Evolutionary conservation across 2,329 filamentous ascomycete genomes (phyloP), one percentile per base, ranked within the genome.

Genomic region (Zymoseptoria tritici): DNA sequence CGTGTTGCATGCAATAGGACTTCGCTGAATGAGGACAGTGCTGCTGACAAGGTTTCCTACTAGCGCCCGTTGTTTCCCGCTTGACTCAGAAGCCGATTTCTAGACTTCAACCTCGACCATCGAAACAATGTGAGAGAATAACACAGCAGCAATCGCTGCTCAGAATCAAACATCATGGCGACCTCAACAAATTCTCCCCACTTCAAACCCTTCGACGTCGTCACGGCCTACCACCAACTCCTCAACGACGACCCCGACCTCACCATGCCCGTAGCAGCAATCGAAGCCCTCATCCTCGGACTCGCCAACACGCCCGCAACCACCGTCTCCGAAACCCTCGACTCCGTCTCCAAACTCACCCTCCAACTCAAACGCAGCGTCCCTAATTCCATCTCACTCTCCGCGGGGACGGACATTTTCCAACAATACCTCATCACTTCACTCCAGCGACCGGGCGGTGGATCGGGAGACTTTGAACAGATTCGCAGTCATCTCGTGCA

Each of bases 261-360:
- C 57, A 97, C 93, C 42, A 97, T 96, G 85, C 92, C 94, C 64
- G 90, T 99, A 58, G 94, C 94, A 20, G 91, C 92, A 60, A 96
- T 96, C 72, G 90, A 96, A 77, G 87, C 91, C 26, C 83, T 99
- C 61, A 94, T 97, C 67, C 85, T 88, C 71, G 87, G 94, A 62
- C 88, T 97, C 61, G 87, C 88, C 71, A 83, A 88, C 64, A 89
- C 87, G 52, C 86, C 87, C 63, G 87, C 91, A 6, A 89, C 87
- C 21, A 99, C 94, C 60, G 90, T 96, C 69, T 93, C 89, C 77
- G 94, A 99, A 79, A 97, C 93, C 42, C 88, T 97, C 72, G 88
- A 93, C 68, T 85, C 92, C 52, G 84, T 97, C 64, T 86, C 87
- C 70, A 84, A 82, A 53, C 87, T 94, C 72, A 93, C 90, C 55